Evolutionary conservation across 148 eudicot species (phyloP).

Genomic region (Cornus suecica): DNA sequence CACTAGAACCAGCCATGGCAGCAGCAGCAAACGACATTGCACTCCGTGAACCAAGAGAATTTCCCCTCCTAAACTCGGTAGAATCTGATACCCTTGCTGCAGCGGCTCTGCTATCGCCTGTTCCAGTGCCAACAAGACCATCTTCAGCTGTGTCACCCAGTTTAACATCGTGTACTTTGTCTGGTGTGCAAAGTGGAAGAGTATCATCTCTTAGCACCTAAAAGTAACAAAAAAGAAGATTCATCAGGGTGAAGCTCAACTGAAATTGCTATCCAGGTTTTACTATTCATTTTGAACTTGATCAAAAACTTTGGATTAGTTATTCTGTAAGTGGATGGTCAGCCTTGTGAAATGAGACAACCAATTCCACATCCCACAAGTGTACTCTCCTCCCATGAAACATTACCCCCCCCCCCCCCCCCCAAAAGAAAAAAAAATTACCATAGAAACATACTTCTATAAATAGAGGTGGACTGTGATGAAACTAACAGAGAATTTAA

Average conservation of each 20-base stretch:
- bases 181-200: constrained; percentile 77
- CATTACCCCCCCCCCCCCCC: background rate
- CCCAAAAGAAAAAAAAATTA: too few relatives aligned
- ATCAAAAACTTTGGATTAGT: too few relatives aligned
- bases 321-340: background rate
- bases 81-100: constrained; percentile 54
- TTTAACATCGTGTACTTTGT: constrained; percentile 90
- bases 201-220: constrained; percentile 77
- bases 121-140: constrained; percentile 38
- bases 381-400: background rate
- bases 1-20: constrained; percentile 83
- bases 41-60: constrained; percentile 81
- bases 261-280: background rate
- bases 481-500: too few relatives aligned
- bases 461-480: too few relatives aligned
- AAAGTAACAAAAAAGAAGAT: constrained; percentile 11
- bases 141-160: constrained; percentile 75
- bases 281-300: too few relatives aligned
- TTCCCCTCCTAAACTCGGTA: constrained; percentile 58
- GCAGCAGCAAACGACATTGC: constrained; percentile 99
- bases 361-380: background rate
- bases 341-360: background rate
- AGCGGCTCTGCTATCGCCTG: constrained; percentile 65
- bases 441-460: too few relatives aligned
- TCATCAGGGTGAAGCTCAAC: background rate